phyloP scores from a whole-genome alignment of 2,329 filamentous ascomycete species.

The Dactylonectria macrodidyma region DNA sequence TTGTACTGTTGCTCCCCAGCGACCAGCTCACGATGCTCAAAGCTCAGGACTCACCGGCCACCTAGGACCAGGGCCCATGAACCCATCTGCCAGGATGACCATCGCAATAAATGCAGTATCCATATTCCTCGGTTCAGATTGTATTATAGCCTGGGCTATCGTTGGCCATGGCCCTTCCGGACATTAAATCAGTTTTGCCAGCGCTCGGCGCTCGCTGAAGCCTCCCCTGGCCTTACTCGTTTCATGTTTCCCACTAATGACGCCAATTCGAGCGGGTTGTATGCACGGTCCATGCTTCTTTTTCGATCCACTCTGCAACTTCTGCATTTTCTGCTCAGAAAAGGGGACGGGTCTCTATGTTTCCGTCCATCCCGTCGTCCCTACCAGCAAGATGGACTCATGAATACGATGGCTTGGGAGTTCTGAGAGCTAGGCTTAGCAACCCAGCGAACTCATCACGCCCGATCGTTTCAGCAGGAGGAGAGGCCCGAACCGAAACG shows the following conservation, averaged over 20 bases:
- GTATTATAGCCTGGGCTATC: slow-evolving; percentile 16
- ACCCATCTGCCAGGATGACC: slow-evolving; percentile 1
- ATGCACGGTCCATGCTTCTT: slow-evolving; percentile 39
- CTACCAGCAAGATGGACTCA: slow-evolving; percentile 6
- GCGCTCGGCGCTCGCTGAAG: slow-evolving; percentile 21
- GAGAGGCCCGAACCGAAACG: slow-evolving; percentile 19
- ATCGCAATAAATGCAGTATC: slow-evolving; percentile 22
- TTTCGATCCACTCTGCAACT: slow-evolving; percentile 34
- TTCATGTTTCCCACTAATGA: slow-evolving; percentile 50
- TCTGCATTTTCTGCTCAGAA: slow-evolving; percentile 21
- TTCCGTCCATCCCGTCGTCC: neutral
- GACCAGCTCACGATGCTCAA: neutral
- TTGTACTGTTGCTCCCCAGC: slow-evolving; percentile 10
- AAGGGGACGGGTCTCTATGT: neutral
- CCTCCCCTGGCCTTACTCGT: slow-evolving; percentile 37
- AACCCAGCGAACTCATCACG: slow-evolving; percentile 6
- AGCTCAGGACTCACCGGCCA: neutral
- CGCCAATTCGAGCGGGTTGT: slow-evolving; percentile 39
- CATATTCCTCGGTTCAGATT: slow-evolving; percentile 22
- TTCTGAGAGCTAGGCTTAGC: slow-evolving; percentile 13
- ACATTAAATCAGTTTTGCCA: slow-evolving; percentile 38
- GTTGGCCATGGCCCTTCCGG: slow-evolving; percentile 34
- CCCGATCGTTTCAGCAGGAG: slow-evolving; percentile 13
- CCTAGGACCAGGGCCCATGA: neutral
- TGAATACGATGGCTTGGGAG: neutral